Conservation (phyloP, 768 basidiomycete species). For the Mycena capillaripes region DNA sequence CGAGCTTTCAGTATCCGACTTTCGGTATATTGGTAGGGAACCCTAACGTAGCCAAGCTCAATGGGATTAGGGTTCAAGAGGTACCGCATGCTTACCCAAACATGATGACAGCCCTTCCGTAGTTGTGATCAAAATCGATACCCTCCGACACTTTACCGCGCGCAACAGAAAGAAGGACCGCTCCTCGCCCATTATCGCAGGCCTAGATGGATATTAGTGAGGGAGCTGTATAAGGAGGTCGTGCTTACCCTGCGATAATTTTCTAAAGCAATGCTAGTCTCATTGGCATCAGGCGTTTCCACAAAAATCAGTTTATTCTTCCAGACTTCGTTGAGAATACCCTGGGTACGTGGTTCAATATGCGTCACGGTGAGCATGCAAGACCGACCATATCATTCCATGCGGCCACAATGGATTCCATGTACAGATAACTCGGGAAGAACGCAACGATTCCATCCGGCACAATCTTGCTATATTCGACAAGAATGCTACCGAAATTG, state of each 20-base stretch:
- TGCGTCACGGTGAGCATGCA: background rate
- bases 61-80: background rate
- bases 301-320: conserved; percentile 99
- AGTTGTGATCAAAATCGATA: conserved; percentile 99
- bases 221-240: background rate
- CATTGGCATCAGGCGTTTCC: conserved; percentile 98
- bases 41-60: conserved; percentile 58
- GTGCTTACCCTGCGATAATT: conserved; percentile 90
- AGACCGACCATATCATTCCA: conserved; percentile 98
- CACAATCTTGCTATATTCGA: conserved; percentile 98
- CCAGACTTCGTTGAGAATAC: conserved; percentile 99
- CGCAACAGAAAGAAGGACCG: conserved; percentile 95
- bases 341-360: conserved; percentile 62
- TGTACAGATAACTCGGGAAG: conserved; percentile 99
- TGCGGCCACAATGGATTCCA: conserved; percentile 99
- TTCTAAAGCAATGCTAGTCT: conserved; percentile 97
- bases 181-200: conserved; percentile 98
- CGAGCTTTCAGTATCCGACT: conserved; percentile 97
- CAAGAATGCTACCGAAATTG: conserved; percentile 97
- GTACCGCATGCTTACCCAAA: conserved; percentile 78
- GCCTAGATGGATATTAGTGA: conserved; percentile 66
- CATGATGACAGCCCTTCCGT: conserved; percentile 99
- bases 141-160: conserved; percentile 99
- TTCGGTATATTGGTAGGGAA: conserved; percentile 98
- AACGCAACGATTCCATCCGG: conserved; percentile 99